A percentile compares a stretch with the other conserved stretches of the same genome.
Evolutionary conservation across 805 yeast genomes (phyloP).

Genomic region (Pichia insulana): DNA sequence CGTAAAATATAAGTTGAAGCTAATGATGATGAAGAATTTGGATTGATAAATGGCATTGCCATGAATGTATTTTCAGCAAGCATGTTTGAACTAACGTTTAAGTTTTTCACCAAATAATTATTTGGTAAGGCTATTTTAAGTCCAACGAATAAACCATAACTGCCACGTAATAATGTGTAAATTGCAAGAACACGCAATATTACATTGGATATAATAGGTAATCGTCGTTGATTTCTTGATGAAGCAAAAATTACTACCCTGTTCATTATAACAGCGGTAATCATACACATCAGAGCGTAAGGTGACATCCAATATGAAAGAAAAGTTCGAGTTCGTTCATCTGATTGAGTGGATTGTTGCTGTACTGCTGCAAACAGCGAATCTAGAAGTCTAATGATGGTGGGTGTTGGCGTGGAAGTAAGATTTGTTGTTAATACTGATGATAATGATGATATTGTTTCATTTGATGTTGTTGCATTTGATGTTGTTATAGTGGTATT

Average conservation of each 20-base stretch:
- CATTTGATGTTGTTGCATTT: too few relatives aligned
- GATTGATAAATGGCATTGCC: constrained; percentile 19
- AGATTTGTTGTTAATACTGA: too few relatives aligned
- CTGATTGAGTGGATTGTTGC: constrained; percentile 25
- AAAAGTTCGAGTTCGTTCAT: constrained; percentile 27
- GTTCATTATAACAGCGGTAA: constrained; percentile 49
- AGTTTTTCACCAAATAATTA: background rate
- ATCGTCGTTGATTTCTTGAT: constrained; percentile 32
- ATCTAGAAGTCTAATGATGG: constrained; percentile 17
- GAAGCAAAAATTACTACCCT: constrained; percentile 52
- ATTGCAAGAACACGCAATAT: constrained; percentile 33
- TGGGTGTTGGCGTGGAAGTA: too few relatives aligned
- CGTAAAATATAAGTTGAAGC: constrained; percentile 49
- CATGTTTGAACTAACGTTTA: constrained; percentile 7
- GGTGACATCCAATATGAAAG: constrained; percentile 40
- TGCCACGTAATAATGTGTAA: constrained; percentile 26
- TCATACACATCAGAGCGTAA: constrained; percentile 45
- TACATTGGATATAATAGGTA: constrained; percentile 25
- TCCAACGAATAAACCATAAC: constrained; percentile 29
- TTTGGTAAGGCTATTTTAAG: constrained; percentile 6
- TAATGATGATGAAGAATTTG: background rate
- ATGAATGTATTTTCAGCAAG: constrained; percentile 22
- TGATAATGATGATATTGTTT: too few relatives aligned
- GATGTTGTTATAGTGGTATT: too few relatives aligned
- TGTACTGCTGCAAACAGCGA: constrained; percentile 27